Evolutionary conservation across 495 filamentous ascomycete genomes (phyloP), one percentile per base, ranked within the genome.

Genomic region (Penicillium parvum): DNA sequence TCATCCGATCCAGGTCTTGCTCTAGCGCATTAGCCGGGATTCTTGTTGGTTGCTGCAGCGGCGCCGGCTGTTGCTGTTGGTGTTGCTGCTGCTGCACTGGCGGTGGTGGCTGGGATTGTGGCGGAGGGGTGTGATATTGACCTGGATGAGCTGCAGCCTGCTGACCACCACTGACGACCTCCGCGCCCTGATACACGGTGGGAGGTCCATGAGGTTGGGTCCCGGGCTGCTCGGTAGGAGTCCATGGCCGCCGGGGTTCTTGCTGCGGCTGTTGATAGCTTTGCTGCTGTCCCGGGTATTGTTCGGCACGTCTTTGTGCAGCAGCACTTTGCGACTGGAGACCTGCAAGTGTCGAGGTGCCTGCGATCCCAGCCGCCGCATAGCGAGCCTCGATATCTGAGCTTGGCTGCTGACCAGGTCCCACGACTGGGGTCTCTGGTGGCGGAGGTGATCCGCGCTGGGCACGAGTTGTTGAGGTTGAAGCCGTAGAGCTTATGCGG

Each of bases 361-460:
- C 90, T 10, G 88, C 84, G 47, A 95, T 91, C 8, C 88, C 90
- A 20, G 86, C 82, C 5, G 88, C 90, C 3, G 88, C 88, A 73
- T 90, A 95, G 27, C 88, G 77, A 18, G 89, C 87, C 58, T 94
- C 87, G 58, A 97, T 95, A 28, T 85, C 85, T 17, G 84, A 84
- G 15, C 81, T 79, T 2, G 84, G 79, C 20, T 81, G 72, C 40
- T 77, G 78, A 14, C 77, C 78, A 3, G 85, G 84, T 27, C 84
- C 84, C 7, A 86, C 77, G 30, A 90, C 76, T n/a, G 92, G 92
- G 0, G 92, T 97, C 60, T 97, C 94, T 3, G 92, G 92, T 3
- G 92, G 92, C 5, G 94, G 90, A 2, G 92, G 92, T 15, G 91
- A 96, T 14, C 92, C 92, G 49, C 92, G 78, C 58, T 88, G 84